Conservation (phyloP, 2,329 filamentous ascomycete genomes). For the Botryotinia globosa region DNA sequence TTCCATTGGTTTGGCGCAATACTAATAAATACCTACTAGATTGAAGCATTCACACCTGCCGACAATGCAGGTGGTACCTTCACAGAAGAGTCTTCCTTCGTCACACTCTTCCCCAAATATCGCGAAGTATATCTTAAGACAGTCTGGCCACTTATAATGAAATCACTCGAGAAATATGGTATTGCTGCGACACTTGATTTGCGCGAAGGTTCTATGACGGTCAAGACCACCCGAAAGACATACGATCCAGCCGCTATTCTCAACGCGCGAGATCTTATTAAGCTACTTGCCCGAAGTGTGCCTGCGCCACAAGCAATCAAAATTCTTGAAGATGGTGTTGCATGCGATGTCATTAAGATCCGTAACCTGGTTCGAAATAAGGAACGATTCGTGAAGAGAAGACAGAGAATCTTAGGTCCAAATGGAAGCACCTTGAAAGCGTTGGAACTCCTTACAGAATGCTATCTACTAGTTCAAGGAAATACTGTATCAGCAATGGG, state of each 20-base stretch:
- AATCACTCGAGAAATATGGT: conserved; percentile 79
- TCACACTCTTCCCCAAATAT: conserved; percentile 89
- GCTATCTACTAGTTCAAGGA: conserved; percentile 93
- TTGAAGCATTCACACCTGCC: conserved; percentile 79
- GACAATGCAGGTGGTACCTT: conserved; percentile 87
- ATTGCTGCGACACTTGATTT: conserved; percentile 91
- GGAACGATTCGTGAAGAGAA: conserved; percentile 90
- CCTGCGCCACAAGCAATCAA: conserved; percentile 91
- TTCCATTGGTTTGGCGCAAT: not conserved
- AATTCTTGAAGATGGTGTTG: conserved; percentile 87
- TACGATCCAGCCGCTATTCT: conserved; percentile 90
- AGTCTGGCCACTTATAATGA: conserved; percentile 88
- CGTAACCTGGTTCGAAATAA: conserved; percentile 87
- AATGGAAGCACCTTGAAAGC: conserved; percentile 92
- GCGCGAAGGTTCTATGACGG: conserved; percentile 93
- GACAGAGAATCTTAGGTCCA: conserved; percentile 88
- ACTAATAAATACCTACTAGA: conserved; percentile 42
- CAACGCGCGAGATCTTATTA: conserved; percentile 91
- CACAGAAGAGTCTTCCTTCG: conserved; percentile 88
- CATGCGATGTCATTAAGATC: conserved; percentile 96
- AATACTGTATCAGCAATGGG: conserved; percentile 95
- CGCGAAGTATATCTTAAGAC: conserved; percentile 91
- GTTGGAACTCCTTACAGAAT: conserved; percentile 84
- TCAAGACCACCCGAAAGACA: conserved; percentile 89
- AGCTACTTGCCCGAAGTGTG: conserved; percentile 85